Base-by-base conservation (phyloP, 768 basidiomycete species). In the Podaxis mareebaensis region DNA sequence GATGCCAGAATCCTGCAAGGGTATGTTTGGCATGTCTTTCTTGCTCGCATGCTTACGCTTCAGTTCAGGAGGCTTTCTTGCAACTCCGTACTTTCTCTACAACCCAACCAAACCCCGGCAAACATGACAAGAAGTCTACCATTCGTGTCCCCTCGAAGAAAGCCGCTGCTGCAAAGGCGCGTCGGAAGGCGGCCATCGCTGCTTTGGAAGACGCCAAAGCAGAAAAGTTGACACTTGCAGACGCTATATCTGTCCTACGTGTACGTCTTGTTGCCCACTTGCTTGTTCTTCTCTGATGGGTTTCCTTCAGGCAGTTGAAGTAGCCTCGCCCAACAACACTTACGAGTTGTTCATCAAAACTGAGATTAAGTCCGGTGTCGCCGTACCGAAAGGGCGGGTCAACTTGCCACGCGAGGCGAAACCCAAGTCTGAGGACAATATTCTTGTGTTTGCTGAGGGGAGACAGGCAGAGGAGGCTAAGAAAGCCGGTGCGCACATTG, bases 371-470 rank as follows among this genome's bases (percentile, higher is more conserved):
- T 88, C 88, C 71, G 92, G 93, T 68, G 80, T 89, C 49, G 84
- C 92, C 28, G 88, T 96, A 17, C 92, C 96, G 8, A 92, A 93
- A 72, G 97, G 97, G 3, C 91, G 95, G 66, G 87, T 95, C 56
- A 89, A 84, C 67, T 83, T 98, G 53, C 94, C 95, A 0, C 80
- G 87, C 53, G 93, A 96, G 69, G 85, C 90, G 42, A 93, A 92
- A 70, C 74, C 85, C 28, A 87, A 85, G 68, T 71, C 80, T 38
- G 84, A 88, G 68, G 91, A 92, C 64, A 87, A 84, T 60, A 88
- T 99, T 59, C 82, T 97, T n/a, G 95, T 96, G 33, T 98, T 99
- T 69, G 95, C 95, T 3, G 92, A 95, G 68, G 93, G 93, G 4
- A 80, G 86, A 61, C 81, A 84, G 56, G 93, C 90, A 17, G 91